Evolutionary conservation across 2,329 filamentous ascomycete genomes (phyloP).

Genomic region (Fusarium redolens): DNA sequence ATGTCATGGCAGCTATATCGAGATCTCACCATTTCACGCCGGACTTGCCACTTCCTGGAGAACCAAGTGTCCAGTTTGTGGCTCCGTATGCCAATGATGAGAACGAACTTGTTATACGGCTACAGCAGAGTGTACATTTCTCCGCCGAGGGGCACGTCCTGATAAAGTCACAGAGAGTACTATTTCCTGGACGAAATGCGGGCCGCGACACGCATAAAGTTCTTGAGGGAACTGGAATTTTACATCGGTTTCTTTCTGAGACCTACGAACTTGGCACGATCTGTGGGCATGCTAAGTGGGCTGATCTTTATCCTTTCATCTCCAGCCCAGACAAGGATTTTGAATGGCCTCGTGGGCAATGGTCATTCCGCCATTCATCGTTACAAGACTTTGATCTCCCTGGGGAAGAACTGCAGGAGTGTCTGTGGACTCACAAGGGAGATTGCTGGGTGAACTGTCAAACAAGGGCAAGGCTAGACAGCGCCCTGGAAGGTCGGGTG

Average conservation of each 20-base stretch:
- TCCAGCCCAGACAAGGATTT: background rate
- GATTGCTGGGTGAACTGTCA: background rate
- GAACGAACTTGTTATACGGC: rapidly evolving
- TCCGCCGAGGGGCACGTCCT: background rate
- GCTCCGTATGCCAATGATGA: background rate
- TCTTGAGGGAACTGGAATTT: rapidly evolving
- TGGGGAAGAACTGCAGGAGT: background rate
- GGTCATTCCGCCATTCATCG: background rate
- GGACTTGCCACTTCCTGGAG: rapidly evolving
- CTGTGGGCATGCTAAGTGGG: background rate
- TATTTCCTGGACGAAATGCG: background rate
- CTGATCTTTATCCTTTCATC: background rate
- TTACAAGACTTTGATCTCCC: background rate
- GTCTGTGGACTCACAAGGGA: background rate
- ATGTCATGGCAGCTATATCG: background rate
- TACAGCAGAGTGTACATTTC: background rate
- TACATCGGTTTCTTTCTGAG: background rate
- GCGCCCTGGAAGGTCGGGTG: background rate
- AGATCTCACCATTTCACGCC: background rate
- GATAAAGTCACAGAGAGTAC: background rate
- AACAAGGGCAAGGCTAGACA: background rate
- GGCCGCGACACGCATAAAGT: rapidly evolving
- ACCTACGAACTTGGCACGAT: rapidly evolving
- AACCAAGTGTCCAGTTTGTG: background rate
- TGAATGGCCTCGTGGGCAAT: background rate